Base-by-base conservation (phyloP, 306 rosid species). In the Canavalia gladiata region DNA sequence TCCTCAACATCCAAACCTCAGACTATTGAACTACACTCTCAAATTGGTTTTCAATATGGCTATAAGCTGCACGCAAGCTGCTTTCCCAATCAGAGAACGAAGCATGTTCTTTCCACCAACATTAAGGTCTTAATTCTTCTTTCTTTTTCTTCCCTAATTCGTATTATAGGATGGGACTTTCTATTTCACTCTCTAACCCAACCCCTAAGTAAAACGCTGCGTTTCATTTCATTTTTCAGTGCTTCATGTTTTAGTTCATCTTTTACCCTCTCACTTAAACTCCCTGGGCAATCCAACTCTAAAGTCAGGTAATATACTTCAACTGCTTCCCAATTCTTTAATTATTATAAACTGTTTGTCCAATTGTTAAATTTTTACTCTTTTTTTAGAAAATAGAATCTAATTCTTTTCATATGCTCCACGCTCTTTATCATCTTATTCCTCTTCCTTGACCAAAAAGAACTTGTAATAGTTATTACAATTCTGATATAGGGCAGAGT, bases 201-300 rank as follows among this genome's bases (percentile, higher is more conserved):
- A 37, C 41, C 6, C 71, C 13, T 1, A 7, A 66, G 1, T 28
- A 8, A 66, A 66, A 42, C 35, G 52, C 73, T 0, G 54, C 73
- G 25, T 68, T 68, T 68, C n/a, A 8, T 45, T 43, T 66, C 52
- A 25, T 25, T 28, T 49, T 49, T 49, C 54, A 49, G 13, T 49
- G 54, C 13, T 49, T 11, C 1, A 49, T 49, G 13, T 49, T 49
- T 49, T 13, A 49, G 8, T 49, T 49, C 54, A 51, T 55, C 39
- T 68, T 42, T 3, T 78, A 86, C 85, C 50, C 54, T 65, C 78
- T 65, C 83, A 0, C 37, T 57, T 65, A 75, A 80, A 47, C 65
- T 37, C 51, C 64, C 72, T 39, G 49, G 39, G 12, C 80, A 66
- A 76, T 56, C 81, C 49, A 18, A 57, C 58, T 42, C 85, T 41